Evolutionary conservation across 352 stramenopile genomes (phyloP).

Genomic region (Globisporangium sylvaticum): DNA sequence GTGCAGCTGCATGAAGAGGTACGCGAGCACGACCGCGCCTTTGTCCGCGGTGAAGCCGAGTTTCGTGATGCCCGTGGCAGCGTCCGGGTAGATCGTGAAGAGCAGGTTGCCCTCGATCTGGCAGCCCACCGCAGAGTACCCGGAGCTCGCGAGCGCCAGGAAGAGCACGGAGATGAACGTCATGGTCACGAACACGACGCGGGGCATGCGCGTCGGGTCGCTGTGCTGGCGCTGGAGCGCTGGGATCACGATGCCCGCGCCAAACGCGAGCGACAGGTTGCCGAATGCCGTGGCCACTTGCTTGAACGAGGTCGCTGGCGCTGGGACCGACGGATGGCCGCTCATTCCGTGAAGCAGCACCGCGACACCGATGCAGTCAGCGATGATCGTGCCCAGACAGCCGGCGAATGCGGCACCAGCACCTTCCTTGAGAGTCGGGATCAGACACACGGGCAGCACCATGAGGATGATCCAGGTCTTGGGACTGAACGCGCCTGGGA

Average conservation of each 20-base stretch:
- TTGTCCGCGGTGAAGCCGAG: background rate
- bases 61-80: background rate
- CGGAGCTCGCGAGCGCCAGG: background rate
- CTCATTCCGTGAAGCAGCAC: too few species aligned
- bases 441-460: too few species aligned
- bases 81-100: background rate
- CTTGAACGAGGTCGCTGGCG: too few species aligned
- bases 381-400: too few species aligned
- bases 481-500: too few species aligned
- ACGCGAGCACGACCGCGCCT: constrained; percentile 3
- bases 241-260: constrained; percentile 33
- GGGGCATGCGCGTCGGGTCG: constrained; percentile 44
- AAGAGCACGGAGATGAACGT: constrained; percentile 1
- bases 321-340: too few species aligned
- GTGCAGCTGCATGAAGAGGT: background rate
- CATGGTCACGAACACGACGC: background rate
- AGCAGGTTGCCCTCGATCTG: constrained; percentile 1
- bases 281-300: too few species aligned
- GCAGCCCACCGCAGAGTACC: background rate
- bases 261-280: too few species aligned
- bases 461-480: too few species aligned
- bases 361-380: too few species aligned
- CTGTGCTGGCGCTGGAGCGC: constrained; percentile 47
- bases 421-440: too few species aligned
- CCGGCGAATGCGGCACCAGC: too few species aligned